phyloP scores from a whole-genome alignment of 2,329 filamentous ascomycete genomes.

The Epichloe sylvatica region DNA sequence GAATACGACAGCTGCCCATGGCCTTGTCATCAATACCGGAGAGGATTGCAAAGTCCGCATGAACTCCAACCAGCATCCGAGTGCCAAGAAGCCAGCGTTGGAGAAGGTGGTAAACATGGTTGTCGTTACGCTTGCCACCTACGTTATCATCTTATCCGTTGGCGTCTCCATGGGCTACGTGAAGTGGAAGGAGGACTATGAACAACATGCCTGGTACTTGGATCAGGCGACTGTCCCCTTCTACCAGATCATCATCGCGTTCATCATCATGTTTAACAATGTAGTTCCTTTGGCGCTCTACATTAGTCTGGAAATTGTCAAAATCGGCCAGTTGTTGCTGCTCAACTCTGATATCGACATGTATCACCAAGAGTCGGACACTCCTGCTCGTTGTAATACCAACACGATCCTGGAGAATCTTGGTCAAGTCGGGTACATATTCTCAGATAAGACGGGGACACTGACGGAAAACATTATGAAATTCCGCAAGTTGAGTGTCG shows the following conservation, averaged over 20 bases:
- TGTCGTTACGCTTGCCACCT: conserved; percentile 65
- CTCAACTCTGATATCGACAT: conserved; percentile 73
- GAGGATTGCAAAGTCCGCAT: conserved; percentile 88
- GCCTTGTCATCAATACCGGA: conserved; percentile 75
- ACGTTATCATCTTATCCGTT: conserved; percentile 65
- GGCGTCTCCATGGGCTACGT: conserved; percentile 74
- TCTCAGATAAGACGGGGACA: conserved; percentile 91
- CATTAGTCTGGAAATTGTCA: conserved; percentile 78
- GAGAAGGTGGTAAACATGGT: conserved; percentile 67
- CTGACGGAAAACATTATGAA: conserved; percentile 93
- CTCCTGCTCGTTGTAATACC: conserved; percentile 77
- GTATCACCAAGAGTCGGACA: conserved; percentile 76
- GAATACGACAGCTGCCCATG: conserved; percentile 61
- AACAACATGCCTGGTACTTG: conserved; percentile 65
- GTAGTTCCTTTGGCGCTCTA: conserved; percentile 86
- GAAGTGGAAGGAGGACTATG: conserved; percentile 56
- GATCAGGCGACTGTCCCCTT: conserved; percentile 55
- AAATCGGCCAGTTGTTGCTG: conserved; percentile 64
- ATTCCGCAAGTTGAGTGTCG: conserved; percentile 82
- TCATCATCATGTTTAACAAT: conserved; percentile 94
- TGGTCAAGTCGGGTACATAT: conserved; percentile 78
- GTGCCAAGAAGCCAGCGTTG: conserved; percentile 67
- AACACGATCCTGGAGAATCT: conserved; percentile 93
- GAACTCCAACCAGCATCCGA: conserved; percentile 81
- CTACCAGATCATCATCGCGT: conserved; percentile 73